These are phyloP conservation scores for Phialemonium atrogriseum DNA, from an alignment of 2,329 filamentous ascomycete species.

Conservation along the genomic window DNA sequence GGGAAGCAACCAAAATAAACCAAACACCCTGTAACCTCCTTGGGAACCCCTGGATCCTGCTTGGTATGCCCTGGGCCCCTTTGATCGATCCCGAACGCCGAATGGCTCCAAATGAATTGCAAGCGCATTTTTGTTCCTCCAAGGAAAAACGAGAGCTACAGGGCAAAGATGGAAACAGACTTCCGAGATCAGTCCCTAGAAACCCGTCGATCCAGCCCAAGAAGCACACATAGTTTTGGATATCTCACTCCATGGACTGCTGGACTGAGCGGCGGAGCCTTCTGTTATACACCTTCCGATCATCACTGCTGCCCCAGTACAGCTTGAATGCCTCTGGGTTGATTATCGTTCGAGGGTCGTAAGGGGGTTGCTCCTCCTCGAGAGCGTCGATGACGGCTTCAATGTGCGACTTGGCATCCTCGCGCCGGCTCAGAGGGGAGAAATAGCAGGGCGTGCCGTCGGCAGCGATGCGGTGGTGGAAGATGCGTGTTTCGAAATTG, in stretches of 20 bases:
- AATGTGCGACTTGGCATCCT: constrained; percentile 77
- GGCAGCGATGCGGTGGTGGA: constrained; percentile 77
- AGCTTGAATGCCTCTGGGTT: constrained; percentile 79
- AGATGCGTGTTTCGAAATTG: constrained; percentile 70
- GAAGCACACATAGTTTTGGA: too few species aligned
- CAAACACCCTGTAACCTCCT: too few species aligned
- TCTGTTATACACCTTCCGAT: constrained; percentile 79
- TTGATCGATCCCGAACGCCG: too few species aligned
- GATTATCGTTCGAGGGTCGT: constrained; percentile 82
- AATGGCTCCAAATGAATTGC: too few species aligned
- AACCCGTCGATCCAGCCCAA: too few species aligned
- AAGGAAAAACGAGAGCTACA: too few species aligned
- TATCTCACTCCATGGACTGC: constrained; percentile 54
- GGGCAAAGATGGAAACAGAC: too few species aligned
- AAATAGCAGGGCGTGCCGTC: constrained; percentile 81
- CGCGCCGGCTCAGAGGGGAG: constrained; percentile 47
- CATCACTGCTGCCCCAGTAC: constrained; percentile 73
- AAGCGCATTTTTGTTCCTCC: too few species aligned
- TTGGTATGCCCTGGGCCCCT: too few species aligned
- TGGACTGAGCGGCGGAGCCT: constrained; percentile 71
- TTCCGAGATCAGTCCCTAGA: too few species aligned
- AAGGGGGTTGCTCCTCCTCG: constrained; percentile 82
- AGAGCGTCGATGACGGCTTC: constrained; percentile 72
- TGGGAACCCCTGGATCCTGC: too few species aligned
- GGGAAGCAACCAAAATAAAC: too few species aligned